Evolutionary conservation across 2,329 filamentous ascomycete genomes (phyloP), one percentile per base, ranked within the genome.

Genomic region (Pezicula radicicola): DNA sequence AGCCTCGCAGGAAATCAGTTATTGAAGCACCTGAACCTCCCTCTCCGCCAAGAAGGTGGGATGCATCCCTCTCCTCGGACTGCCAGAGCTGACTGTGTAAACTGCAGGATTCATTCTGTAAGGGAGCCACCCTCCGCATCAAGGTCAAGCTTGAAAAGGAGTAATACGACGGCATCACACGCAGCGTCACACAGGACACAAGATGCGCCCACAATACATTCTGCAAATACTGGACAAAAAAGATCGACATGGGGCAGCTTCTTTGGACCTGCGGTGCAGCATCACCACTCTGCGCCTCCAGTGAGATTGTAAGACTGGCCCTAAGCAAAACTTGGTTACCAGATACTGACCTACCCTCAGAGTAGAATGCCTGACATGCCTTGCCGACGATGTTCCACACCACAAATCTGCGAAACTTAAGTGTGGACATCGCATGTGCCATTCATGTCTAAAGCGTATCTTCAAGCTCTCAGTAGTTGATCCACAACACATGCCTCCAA

Each of bases 371-470:
- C 73, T 91, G 45, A 82, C 81, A 21, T 96, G 91, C 65, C 72
- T 85, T 64, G 76, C 75, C 37, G 85, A 89, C 56, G 84, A 89
- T 55, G 72, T 88, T 2, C 81, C 84, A 1, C 64, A 78, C 9
- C 75, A 75, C 53, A 84, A 83, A 67, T 80, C 86, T 33, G 84
- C 84, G 36, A 88, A 85, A 66, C 79, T 96, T 35, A 80, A 82
- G 59, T 96, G 91, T 66, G 84, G 84, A 3, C 91, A 96, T 68
- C 81, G 84, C 55, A 91, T 93, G 87, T 96, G 91, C 69, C 78
- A 88, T 57, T 68, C 77, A 7, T 96, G 91, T 67, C 74, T 96
- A 39, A 87, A 84, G 67, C 81, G 84, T 46, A 79, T 83, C 52
- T 96, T 95, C 70, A 83, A 78, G 49, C 77, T 90, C 55, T 94